Evolutionary conservation across 257 asterid species (phyloP), one percentile per base, ranked within the genome.

Genomic region (Paraleonurus japonicus): DNA sequence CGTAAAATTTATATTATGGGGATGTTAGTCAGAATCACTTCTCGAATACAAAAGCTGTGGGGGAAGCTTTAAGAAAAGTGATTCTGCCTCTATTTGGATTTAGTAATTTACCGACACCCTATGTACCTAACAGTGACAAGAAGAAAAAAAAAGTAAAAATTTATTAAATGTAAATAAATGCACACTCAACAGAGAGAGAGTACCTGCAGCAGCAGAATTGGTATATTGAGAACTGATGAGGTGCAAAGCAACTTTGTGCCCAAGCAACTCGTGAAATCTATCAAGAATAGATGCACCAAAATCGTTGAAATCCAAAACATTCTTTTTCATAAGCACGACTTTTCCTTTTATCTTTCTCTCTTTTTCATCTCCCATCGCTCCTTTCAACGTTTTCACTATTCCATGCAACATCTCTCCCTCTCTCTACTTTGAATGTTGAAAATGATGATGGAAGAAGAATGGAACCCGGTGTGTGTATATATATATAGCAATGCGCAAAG

Each of bases 271-370:
- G 39, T 84, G 78, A 55, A 88, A 26, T 3, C 78, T 47, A 50
- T 88, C 90, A 19, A 82, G 77, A 69, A 82, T 27, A 0, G 85
- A 78, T 9, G 84, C 83, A 24, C 73, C 65, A 5, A 80, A 67
- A 54, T 84, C 90, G 17, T 73, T 78, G 64, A 84, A 79, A 50
- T 88, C 95, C 66, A 88, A 47, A 4, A 82, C 82, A 47, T 81
- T 88, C 73, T 84, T 88, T 61, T 83, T 88, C 92, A 84, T 81
- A 75, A 88, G 11, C 45, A 88, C 87, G 0, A 84, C 81, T 17
- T 61, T 84, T 33, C 92, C 92, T 57, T 84, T 84, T 27, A 88
- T 75, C 71, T 69, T 67, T 26, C 66, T 61, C 69, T 33, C 57
- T 0, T 12, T 28, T 0, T 6, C 72, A 30, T 65, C 62, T 11